Conservation (phyloP, 164 flowering plant genomes). For the Cinnamomum chago region DNA sequence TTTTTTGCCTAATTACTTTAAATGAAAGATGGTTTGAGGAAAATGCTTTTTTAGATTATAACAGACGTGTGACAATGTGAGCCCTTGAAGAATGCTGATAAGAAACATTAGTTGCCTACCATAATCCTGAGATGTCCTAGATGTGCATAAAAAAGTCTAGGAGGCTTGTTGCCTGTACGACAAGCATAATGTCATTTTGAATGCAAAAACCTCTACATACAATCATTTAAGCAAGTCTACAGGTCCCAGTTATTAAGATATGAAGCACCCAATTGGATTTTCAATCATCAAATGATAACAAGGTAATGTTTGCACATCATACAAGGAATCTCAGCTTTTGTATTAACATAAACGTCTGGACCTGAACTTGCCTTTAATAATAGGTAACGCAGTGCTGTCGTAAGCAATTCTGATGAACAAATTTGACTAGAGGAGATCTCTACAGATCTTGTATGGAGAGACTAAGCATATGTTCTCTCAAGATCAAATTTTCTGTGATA, state of each 20-base stretch:
- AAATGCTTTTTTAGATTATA: not conserved
- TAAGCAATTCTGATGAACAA: not conserved
- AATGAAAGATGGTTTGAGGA: not conserved
- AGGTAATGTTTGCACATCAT: not conserved
- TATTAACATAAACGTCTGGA: not conserved
- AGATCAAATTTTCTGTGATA: not conserved
- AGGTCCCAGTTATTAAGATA: not conserved
- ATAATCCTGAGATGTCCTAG: not conserved
- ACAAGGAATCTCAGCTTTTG: not conserved
- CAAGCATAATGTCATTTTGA: not conserved
- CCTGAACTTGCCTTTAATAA: not conserved
- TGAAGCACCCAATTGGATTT: not conserved
- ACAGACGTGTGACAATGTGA: not conserved
- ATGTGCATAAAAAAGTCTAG: not conserved
- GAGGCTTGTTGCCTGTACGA: not conserved
- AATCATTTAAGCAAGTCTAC: not conserved
- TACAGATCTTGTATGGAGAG: constrained; percentile 6
- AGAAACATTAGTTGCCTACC: not conserved
- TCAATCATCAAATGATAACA: not conserved
- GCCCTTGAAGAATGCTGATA: not conserved
- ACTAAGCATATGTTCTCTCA: not conserved
- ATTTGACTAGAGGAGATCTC: not conserved
- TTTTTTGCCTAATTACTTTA: not conserved
- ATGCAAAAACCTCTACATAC: not conserved
- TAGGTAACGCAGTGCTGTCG: not conserved